A percentile compares a stretch with the other conserved stretches of the same genome.
Evolutionary conservation across 2,329 filamentous ascomycete genomes (phyloP).

Genomic region (Penicillium oxalicum): DNA sequence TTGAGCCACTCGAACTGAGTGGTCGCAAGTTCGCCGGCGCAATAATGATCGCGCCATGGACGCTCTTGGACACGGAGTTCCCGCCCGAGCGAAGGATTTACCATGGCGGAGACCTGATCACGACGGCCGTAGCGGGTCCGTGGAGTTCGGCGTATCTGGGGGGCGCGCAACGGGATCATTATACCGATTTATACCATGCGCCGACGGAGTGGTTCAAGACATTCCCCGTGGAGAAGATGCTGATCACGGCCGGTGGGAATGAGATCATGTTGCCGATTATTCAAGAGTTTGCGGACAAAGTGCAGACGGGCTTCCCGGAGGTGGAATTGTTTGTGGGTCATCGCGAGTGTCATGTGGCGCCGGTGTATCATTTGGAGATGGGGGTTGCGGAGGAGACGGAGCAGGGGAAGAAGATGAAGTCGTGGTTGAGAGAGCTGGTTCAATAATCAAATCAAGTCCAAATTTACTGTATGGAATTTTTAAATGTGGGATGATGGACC

Average conservation of each 20-base stretch:
- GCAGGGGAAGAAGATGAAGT: conserved; percentile 36
- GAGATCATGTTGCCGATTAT: conserved; percentile 56
- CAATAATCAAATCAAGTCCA: conserved; percentile 3
- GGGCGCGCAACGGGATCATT: conserved; percentile 40
- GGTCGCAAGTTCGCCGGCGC: conserved; percentile 43
- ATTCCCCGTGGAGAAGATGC: conserved; percentile 44
- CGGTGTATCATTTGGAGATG: conserved; percentile 37
- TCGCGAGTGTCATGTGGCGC: conserved; percentile 39
- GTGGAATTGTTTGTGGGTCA: conserved; percentile 34
- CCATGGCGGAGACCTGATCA: conserved; percentile 48
- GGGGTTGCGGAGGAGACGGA: conserved; percentile 33
- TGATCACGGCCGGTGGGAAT: conserved; percentile 50
- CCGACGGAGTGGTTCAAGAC: conserved; percentile 50
- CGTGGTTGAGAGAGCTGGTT: conserved; percentile 28
- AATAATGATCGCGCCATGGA: conserved; percentile 55
- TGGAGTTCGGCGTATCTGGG: conserved; percentile 49
- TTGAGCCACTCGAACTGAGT: conserved; percentile 40
- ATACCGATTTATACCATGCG: conserved; percentile 49
- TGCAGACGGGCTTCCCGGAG: conserved; percentile 37
- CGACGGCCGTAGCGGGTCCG: conserved; percentile 31
- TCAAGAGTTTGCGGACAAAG: conserved; percentile 43
- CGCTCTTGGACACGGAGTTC: conserved; percentile 45
- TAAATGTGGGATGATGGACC: no score
- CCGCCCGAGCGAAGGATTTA: conserved; percentile 41
- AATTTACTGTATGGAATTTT: no score